Evolutionary conservation across 2,329 filamentous ascomycete species (phyloP).

Genomic region (Epichloe brachyelytri): DNA sequence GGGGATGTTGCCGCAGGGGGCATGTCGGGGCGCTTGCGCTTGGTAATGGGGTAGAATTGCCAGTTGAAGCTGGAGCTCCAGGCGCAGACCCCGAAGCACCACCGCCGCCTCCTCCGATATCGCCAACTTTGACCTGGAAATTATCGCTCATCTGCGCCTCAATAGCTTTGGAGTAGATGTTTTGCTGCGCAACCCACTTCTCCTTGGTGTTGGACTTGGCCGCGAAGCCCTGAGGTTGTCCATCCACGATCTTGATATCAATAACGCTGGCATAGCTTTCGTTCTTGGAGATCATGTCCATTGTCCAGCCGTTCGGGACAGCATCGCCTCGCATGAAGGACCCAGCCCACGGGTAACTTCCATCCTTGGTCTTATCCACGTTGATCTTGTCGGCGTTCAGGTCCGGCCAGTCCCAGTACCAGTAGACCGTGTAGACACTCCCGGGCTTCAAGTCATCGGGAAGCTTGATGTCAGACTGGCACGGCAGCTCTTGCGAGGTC

Average conservation of each 20-base stretch:
- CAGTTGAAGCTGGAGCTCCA: background rate
- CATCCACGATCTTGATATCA: conserved; percentile 25
- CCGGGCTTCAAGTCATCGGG: conserved; percentile 51
- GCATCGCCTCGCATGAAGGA: conserved; percentile 26
- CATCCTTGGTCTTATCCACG: conserved; percentile 23
- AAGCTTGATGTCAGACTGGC: conserved; percentile 69
- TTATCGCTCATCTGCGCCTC: conserved; percentile 30
- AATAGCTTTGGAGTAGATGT: conserved; percentile 31
- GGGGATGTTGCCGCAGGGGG: background rate
- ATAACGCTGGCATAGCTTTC: conserved; percentile 30
- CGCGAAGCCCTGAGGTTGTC: conserved; percentile 11
- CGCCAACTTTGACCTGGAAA: conserved; percentile 30
- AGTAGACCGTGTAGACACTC: conserved; percentile 70
- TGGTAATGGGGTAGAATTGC: background rate
- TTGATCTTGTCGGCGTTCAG: conserved; percentile 31
- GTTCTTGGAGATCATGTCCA: conserved; percentile 21
- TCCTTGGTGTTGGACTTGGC: conserved; percentile 12
- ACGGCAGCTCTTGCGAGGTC: conserved; percentile 52
- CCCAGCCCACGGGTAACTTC: conserved; percentile 29
- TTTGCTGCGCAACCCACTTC: conserved; percentile 22
- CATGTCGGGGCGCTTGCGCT: background rate
- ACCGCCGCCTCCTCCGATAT: conserved; percentile 7
- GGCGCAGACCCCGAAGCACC: background rate
- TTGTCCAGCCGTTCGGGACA: conserved; percentile 23
- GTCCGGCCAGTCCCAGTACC: conserved; percentile 91